A percentile compares a stretch with the other conserved stretches of the same genome.
These are phyloP conservation scores for Penicillium sp. DNA, from an alignment of 2,329 filamentous ascomycete genomes.

Conservation along the genomic window DNA sequence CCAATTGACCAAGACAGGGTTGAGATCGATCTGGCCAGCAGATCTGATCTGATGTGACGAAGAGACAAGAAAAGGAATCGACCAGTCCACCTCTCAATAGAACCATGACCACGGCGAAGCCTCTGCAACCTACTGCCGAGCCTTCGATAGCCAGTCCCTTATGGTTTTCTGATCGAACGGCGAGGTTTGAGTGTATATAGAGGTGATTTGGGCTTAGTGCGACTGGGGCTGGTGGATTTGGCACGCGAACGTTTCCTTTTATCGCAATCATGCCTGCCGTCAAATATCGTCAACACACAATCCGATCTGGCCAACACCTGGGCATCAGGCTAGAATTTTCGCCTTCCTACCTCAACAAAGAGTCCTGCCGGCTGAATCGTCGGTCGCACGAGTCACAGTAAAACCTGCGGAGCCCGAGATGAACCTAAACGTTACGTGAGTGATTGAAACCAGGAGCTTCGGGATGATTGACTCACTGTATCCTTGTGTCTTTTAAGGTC, in stretches of 20 bases:
- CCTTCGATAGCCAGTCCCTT: background rate
- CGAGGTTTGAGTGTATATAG: background rate
- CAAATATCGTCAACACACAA: background rate
- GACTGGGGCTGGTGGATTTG: background rate
- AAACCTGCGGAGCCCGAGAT: conserved; percentile 5
- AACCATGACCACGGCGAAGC: background rate
- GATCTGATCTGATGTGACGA: background rate
- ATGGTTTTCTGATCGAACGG: background rate
- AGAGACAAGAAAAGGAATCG: background rate
- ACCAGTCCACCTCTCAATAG: background rate
- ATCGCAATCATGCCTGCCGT: background rate
- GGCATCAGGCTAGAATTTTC: too few relatives aligned
- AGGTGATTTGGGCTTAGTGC: background rate
- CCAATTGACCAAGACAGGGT: background rate
- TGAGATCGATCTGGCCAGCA: background rate
- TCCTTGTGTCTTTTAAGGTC: conserved; percentile 65
- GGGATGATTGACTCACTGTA: conserved; percentile 52
- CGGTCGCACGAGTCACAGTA: conserved; percentile 18
- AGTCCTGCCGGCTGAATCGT: conserved; percentile 16
- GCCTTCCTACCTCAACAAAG: conserved; percentile 15
- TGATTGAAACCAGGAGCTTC: background rate
- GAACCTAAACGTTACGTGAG: conserved; percentile 4
- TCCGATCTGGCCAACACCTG: background rate
- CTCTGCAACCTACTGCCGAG: background rate
- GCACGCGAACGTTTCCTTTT: background rate